Percentiles rank a stretch among this genome's conserved stretches.
phyloP scores from a whole-genome alignment of 306 rosid species.

The Fragaria iinumae region DNA sequence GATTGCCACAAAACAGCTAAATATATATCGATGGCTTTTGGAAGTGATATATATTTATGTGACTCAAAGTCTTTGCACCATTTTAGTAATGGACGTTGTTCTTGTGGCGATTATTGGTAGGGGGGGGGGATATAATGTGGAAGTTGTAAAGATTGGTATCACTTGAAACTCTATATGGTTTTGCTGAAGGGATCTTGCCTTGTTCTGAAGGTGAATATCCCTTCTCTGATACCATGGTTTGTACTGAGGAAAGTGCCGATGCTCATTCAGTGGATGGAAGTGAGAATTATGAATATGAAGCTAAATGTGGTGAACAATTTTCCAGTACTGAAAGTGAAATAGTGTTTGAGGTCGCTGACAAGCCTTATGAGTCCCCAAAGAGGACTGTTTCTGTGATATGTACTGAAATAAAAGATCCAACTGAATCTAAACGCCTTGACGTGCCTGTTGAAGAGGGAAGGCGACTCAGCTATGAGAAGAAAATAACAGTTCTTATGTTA shows the following conservation, averaged over 20 bases:
- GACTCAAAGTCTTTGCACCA: conserved; percentile 75
- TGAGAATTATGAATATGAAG: conserved; percentile 10
- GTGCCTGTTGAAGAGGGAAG: conserved; percentile 6
- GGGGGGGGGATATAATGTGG: not conserved
- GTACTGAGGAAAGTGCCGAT: conserved; percentile 12
- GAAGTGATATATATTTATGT: conserved; percentile 68
- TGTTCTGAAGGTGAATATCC: not conserved
- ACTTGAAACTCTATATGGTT: not conserved
- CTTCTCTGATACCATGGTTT: not conserved
- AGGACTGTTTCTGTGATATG: conserved; percentile 4
- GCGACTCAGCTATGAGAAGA: conserved; percentile 8
- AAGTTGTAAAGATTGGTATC: conserved; percentile 8
- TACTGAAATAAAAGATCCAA: not conserved
- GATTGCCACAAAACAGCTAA: conserved; percentile 84
- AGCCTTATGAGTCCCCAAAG: conserved; percentile 1
- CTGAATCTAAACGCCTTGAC: conserved; percentile 5
- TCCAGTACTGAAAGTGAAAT: not conserved
- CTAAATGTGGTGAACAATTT: conserved; percentile 1
- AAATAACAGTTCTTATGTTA: conserved; percentile 23
- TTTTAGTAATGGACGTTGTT: conserved; percentile 77
- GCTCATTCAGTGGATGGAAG: not conserved
- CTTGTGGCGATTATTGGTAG: conserved; percentile 94
- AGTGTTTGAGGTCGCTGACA: conserved; percentile 9
- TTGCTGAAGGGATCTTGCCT: not conserved
- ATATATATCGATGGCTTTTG: conserved; percentile 60